Evolutionary conservation across 2,329 filamentous ascomycete genomes (phyloP).

Genomic region (Ilyonectria robusta): DNA sequence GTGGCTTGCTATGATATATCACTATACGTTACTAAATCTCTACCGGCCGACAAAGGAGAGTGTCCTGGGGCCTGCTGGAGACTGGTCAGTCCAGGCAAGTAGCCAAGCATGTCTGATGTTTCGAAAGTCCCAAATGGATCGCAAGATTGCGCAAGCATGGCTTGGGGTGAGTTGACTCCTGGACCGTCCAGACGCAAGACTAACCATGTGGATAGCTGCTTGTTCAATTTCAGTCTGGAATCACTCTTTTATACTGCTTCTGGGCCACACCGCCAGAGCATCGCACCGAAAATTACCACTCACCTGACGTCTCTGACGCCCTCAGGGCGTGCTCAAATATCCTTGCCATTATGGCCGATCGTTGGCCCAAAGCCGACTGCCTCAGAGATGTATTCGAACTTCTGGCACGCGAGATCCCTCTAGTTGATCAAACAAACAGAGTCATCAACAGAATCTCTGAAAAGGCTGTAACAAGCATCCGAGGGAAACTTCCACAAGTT

Average conservation of each 20-base stretch:
- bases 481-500: slow-evolving; percentile 31
- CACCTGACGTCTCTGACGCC: slow-evolving; percentile 51
- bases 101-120: slow-evolving; percentile 49
- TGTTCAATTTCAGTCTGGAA: slow-evolving; percentile 52
- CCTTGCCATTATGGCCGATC: slow-evolving; percentile 53
- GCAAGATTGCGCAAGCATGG: slow-evolving; percentile 46
- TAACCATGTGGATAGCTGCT: slow-evolving; percentile 33
- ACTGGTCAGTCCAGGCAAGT: slow-evolving; percentile 47
- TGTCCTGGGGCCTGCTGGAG: slow-evolving; percentile 42
- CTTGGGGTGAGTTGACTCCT: slow-evolving; percentile 34
- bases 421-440: slow-evolving; percentile 24
- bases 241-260: slow-evolving; percentile 55
- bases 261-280: slow-evolving; percentile 51
- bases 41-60: slow-evolving; percentile 46
- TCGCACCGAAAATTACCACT: slow-evolving; percentile 48
- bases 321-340: slow-evolving; percentile 54
- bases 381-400: slow-evolving; percentile 54
- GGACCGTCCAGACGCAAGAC: background rate
- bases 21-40: slow-evolving; percentile 48
- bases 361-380: slow-evolving; percentile 53
- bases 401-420: slow-evolving; percentile 45
- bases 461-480: slow-evolving; percentile 16
- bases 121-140: slow-evolving; percentile 48
- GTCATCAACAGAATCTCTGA: slow-evolving; percentile 10
- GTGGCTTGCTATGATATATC: slow-evolving; percentile 51